Evolutionary conservation across 352 stramenopile genomes (phyloP).

Genomic region (Pythium chondricola): DNA sequence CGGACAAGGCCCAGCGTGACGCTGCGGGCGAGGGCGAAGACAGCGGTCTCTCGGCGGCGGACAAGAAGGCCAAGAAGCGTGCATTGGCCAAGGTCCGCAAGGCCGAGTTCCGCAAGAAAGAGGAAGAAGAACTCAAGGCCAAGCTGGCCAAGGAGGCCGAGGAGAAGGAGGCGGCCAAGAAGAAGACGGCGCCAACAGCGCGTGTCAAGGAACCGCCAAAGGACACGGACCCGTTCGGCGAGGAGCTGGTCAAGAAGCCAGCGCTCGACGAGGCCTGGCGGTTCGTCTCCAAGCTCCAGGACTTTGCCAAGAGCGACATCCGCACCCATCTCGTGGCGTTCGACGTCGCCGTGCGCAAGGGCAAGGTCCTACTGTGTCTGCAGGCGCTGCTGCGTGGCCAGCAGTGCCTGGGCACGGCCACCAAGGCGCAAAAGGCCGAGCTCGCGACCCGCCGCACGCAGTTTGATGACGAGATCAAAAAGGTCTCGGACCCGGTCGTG

Average conservation of each 20-base stretch:
- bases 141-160: slow-evolving; percentile 76
- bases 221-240: slow-evolving; percentile 66
- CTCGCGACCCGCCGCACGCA: slow-evolving; percentile 27
- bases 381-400: slow-evolving; percentile 65
- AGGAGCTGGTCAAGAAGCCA: slow-evolving; percentile 62
- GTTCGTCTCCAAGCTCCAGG: slow-evolving; percentile 65
- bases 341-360: slow-evolving; percentile 67
- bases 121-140: slow-evolving; percentile 63
- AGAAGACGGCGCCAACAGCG: slow-evolving; percentile 35
- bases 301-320: slow-evolving; percentile 46
- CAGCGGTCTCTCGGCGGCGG: slow-evolving; percentile 83
- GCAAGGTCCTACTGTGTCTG: slow-evolving; percentile 70
- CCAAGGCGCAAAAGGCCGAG: slow-evolving; percentile 22
- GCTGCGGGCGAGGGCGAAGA: slow-evolving; percentile 54
- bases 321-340: slow-evolving; percentile 71
- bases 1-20: slow-evolving; percentile 53
- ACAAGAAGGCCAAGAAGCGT: slow-evolving; percentile 87
- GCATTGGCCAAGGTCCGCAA: slow-evolving; percentile 87
- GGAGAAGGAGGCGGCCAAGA: slow-evolving; percentile 71
- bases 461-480: slow-evolving; percentile 48
- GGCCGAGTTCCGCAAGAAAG: slow-evolving; percentile 86
- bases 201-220: slow-evolving; percentile 44
- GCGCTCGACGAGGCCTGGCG: slow-evolving; percentile 73
- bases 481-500: slow-evolving; percentile 52
- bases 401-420: slow-evolving; percentile 22